phyloP scores from a whole-genome alignment of 306 rosid species.

The Ziziphus jujuba region DNA sequence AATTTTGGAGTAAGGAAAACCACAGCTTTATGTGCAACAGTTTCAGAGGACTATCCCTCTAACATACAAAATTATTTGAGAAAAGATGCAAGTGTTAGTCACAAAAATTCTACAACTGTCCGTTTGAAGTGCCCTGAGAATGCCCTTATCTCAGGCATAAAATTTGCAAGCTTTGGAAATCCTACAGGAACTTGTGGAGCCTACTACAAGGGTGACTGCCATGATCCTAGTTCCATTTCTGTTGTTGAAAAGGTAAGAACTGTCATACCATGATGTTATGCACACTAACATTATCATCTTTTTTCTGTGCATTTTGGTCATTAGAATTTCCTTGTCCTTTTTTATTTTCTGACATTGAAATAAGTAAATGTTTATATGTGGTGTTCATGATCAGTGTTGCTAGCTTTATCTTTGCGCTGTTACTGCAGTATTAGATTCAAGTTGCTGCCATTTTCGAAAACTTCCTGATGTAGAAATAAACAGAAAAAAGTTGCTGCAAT shows the following conservation, averaged over 20 bases:
- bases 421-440: too few relatives aligned
- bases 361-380: too few relatives aligned
- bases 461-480: too few relatives aligned
- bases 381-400: too few relatives aligned
- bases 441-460: too few relatives aligned
- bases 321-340: not conserved
- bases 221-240: slow-evolving; percentile 60
- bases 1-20: slow-evolving; percentile 52
- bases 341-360: too few relatives aligned
- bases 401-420: too few relatives aligned
- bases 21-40: slow-evolving; percentile 53
- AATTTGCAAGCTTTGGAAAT: slow-evolving; percentile 81
- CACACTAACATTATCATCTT: too few relatives aligned
- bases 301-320: too few relatives aligned
- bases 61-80: slow-evolving; percentile 39
- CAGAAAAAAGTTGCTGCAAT: too few relatives aligned
- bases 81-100: slow-evolving; percentile 27
- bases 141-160: slow-evolving; percentile 42
- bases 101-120: slow-evolving; percentile 34
- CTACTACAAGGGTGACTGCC: slow-evolving; percentile 65
- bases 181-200: slow-evolving; percentile 85
- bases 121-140: slow-evolving; percentile 57
- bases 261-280: not conserved
- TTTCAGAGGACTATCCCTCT: slow-evolving; percentile 65
- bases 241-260: slow-evolving; percentile 64